These are phyloP conservation scores for Knoxdaviesia capensis DNA, from an alignment of 2,329 filamentous ascomycete genomes.

Conservation along the genomic window DNA sequence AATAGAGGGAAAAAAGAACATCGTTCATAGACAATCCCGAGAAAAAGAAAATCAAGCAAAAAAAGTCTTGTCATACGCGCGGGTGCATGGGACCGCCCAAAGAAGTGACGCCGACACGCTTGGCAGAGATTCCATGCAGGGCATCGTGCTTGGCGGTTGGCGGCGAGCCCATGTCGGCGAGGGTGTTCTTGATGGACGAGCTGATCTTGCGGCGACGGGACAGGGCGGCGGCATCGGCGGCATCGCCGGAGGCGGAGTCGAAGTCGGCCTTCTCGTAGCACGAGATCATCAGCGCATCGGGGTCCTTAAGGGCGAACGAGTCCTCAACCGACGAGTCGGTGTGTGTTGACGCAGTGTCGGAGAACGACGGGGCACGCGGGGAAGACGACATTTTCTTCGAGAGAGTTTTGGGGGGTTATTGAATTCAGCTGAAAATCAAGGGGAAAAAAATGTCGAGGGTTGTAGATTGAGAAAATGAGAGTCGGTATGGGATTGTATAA, in stretches of 20 bases:
- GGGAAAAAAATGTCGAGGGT: background rate
- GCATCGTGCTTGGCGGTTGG: conserved; percentile 5
- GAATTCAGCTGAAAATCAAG: background rate
- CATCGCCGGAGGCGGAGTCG: too few species aligned
- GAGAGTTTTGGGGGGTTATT: too few species aligned
- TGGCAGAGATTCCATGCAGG: conserved; percentile 4
- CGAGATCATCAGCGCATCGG: too few species aligned
- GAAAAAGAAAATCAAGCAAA: background rate
- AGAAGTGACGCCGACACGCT: conserved; percentile 4
- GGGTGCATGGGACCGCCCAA: conserved; percentile 3
- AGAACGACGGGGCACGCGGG: too few species aligned
- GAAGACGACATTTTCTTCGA: too few species aligned
- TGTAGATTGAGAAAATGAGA: background rate
- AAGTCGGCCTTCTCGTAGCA: too few species aligned
- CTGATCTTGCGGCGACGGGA: conserved; percentile 4
- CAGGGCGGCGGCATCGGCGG: background rate
- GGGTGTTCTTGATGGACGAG: conserved; percentile 4
- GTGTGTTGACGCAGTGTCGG: too few species aligned
- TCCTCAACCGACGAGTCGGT: too few species aligned
- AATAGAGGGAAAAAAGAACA: background rate
- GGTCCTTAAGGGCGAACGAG: too few species aligned
- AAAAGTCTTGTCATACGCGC: conserved; percentile 2
- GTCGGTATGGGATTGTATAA: background rate
- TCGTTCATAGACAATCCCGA: background rate
- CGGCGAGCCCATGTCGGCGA: conserved; percentile 6